These are phyloP conservation scores for Exobasidium cylindrosporum DNA, from an alignment of 1,284 basidiomycete genomes.

Conservation along the genomic window DNA sequence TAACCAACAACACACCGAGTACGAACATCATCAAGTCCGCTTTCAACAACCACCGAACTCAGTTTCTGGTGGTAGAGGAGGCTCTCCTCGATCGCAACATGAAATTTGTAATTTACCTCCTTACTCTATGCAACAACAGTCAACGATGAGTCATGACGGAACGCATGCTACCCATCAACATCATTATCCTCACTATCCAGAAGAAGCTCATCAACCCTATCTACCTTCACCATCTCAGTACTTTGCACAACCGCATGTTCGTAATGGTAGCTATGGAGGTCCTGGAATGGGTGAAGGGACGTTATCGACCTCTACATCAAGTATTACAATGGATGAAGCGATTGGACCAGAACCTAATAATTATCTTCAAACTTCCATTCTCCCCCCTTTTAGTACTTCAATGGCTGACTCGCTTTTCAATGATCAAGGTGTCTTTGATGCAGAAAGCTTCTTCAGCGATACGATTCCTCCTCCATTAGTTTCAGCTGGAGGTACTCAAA, in stretches of 20 bases:
- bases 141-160: slow-evolving; percentile 16
- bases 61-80: slow-evolving; percentile 22
- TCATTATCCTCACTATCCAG: slow-evolving; percentile 22
- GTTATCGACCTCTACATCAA: neutral
- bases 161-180: slow-evolving; percentile 15
- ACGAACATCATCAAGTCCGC: slow-evolving; percentile 5
- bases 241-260: slow-evolving; percentile 4
- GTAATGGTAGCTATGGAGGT: slow-evolving; percentile 1
- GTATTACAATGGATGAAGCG: neutral
- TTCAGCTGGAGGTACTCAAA: slow-evolving; percentile 13
- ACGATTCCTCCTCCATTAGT: slow-evolving; percentile 4
- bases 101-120: slow-evolving; percentile 19
- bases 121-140: slow-evolving; percentile 23
- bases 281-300: neutral
- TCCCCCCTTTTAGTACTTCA: slow-evolving; percentile 40
- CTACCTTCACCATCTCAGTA: slow-evolving; percentile 3
- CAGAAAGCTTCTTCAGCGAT: slow-evolving; percentile 10
- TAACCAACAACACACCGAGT: neutral
- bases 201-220: slow-evolving; percentile 18
- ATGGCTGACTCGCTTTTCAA: slow-evolving; percentile 43
- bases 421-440: slow-evolving; percentile 23
- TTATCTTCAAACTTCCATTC: slow-evolving; percentile 29
- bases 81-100: slow-evolving; percentile 23
- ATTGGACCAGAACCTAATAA: slow-evolving; percentile 19
- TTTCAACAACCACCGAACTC: neutral